Conservation (phyloP, 176 grass and related monocot genomes). For the Olyra latifolia region DNA sequence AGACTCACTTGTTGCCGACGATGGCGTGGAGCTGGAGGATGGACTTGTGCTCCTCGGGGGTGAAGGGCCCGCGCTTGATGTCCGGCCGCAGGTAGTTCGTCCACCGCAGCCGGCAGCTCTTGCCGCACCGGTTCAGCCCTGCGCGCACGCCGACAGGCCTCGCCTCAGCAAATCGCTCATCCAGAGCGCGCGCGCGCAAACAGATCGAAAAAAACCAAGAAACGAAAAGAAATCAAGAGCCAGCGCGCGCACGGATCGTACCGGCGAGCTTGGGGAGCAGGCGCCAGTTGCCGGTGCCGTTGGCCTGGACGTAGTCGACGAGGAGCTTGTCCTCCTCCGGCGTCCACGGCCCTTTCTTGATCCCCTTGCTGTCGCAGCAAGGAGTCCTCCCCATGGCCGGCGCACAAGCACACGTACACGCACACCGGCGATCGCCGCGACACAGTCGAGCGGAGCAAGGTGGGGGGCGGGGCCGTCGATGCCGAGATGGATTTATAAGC, state of each 20-base stretch:
- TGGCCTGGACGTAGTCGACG: constrained; percentile 75
- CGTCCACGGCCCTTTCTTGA: constrained; percentile 97
- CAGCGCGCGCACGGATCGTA: not conserved
- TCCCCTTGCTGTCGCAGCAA: constrained; percentile 88
- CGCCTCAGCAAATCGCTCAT: not conserved
- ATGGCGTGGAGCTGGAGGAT: constrained; percentile 94
- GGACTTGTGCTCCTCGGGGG: constrained; percentile 76
- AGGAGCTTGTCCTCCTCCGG: constrained; percentile 97
- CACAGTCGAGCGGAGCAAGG: not conserved
- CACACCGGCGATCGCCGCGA: not conserved
- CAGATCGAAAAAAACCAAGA: too few relatives aligned
- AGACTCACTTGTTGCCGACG: constrained; percentile 95
- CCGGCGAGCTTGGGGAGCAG: constrained; percentile 90
- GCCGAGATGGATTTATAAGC: constrained; percentile 55
- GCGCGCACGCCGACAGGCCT: not conserved
- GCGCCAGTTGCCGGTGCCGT: constrained; percentile 88
- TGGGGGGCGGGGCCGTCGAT: constrained; percentile 21
- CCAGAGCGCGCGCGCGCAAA: not conserved
- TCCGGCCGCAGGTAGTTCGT: constrained; percentile 97
- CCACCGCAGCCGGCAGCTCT: constrained; percentile 99
- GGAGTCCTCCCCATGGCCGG: constrained; percentile 78
- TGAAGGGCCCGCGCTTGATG: constrained; percentile 97
- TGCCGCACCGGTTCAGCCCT: constrained; percentile 93
- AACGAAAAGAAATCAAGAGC: not conserved
- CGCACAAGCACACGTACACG: not conserved